Evolutionary conservation across 148 eudicot genomes (phyloP), one percentile per base, ranked within the genome.

Genomic region (Linanthus parryae): DNA sequence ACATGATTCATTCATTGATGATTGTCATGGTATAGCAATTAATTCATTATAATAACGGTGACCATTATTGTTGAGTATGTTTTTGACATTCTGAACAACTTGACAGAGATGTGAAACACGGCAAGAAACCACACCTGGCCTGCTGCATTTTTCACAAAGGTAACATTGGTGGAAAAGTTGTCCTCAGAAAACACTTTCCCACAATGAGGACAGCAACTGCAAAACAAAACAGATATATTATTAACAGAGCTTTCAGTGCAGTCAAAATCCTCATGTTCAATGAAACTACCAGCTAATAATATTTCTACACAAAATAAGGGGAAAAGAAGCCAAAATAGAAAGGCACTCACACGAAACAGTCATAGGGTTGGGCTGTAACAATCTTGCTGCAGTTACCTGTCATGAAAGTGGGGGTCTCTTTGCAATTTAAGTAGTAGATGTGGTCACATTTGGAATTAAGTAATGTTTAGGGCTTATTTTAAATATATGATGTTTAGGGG

Each of bases 151-250:
- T 76, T 79, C 4, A 42, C 48, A 63, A 82, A 85, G n/a, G 77
- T 73, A 10, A 76, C 65, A 52, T 82, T 89, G 5, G 61, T 58
- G 20, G 73, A 67, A 47, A 33, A 79, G 30, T 68, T 48, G 54
- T 79, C 75, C 55, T 82, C 63, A 24, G 50, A 72, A 21, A 85
- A 43, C 9, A 85, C 81, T 63, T 61, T 73, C 47, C 95, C 95
- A 61, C 95, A 85, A 3, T 0, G 0, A 38, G 65, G 10, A 70
- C 95, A 85, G 57, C 85, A 85, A 74, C 95, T 85, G 64, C 57
- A 36, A 23, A 34, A 16, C 16, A 8, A 23, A 15, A 30, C 16
- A 16, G 15, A n/a, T n/a, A n/a, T n/a, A 25, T 12, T 11, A 20
- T 8, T 40, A 16, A 38, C 12, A 39, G 1, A 9, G 15, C 2